Conservation (phyloP, 306 rosid genomes). For the Styphnolobium japonicum region DNA sequence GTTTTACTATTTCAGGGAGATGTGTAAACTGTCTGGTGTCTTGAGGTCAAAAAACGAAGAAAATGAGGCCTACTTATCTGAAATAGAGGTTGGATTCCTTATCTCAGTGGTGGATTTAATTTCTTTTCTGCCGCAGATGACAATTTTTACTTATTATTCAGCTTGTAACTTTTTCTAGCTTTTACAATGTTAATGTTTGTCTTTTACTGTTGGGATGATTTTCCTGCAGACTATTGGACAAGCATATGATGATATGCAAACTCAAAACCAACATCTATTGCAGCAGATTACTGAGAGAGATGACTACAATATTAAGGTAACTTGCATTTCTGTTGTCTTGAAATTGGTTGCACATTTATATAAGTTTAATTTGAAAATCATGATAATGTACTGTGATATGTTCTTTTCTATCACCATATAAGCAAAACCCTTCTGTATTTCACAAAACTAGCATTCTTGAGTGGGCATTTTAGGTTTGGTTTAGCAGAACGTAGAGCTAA, state of each 20-base stretch:
- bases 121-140: not conserved
- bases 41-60: constrained; percentile 82
- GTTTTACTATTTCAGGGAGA: constrained; percentile 56
- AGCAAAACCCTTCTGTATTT: not conserved
- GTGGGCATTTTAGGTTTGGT: not conserved
- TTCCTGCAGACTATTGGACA: constrained; percentile 86
- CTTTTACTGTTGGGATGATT: constrained; percentile 6
- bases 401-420: not conserved
- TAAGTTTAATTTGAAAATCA: not conserved
- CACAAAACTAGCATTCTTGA: not conserved
- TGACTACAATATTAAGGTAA: constrained; percentile 96
- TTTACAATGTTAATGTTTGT: constrained; percentile 12
- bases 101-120: constrained; percentile 16
- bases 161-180: not conserved
- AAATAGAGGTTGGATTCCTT: constrained; percentile 77
- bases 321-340: not conserved
- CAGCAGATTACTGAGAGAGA: constrained; percentile 98
- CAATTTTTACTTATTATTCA: constrained; percentile 1
- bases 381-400: not conserved
- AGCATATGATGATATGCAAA: constrained; percentile 96
- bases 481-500: not conserved
- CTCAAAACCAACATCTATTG: constrained; percentile 93
- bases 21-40: constrained; percentile 47
- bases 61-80: constrained; percentile 90
- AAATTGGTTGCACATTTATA: not conserved